A percentile compares a stretch with the other conserved stretches of the same genome.
Conservation (phyloP, 2,329 filamentous ascomycete species). For the Trichoderma sp. region DNA sequence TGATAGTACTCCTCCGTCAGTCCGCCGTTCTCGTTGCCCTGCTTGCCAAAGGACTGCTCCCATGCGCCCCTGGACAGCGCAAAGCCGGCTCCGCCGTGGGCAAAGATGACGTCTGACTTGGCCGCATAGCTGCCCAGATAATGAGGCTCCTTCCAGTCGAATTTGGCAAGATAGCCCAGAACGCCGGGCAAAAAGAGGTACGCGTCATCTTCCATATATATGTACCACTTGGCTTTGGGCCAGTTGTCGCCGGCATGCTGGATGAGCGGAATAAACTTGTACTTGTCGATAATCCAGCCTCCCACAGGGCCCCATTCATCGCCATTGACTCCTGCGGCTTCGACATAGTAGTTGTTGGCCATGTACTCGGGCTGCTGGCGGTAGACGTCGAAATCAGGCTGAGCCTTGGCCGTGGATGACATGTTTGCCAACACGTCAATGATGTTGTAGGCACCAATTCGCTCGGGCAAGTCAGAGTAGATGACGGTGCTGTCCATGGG, state of each 20-base stretch:
- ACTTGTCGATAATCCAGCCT: conserved; percentile 38
- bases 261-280: conserved; percentile 36
- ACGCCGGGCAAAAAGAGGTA: conserved; percentile 35
- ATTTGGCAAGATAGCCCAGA: conserved; percentile 30
- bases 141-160: conserved; percentile 33
- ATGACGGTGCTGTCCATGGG: conserved; percentile 32
- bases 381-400: conserved; percentile 35
- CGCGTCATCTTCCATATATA: conserved; percentile 37
- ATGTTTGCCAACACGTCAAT: conserved; percentile 35
- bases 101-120: conserved; percentile 35
- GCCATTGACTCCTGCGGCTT: conserved; percentile 33
- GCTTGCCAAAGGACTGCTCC: conserved; percentile 34
- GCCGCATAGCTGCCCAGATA: conserved; percentile 36
- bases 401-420: conserved; percentile 29
- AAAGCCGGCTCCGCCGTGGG: conserved; percentile 36
- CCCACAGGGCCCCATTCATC: conserved; percentile 35
- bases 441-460: conserved; percentile 32
- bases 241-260: conserved; percentile 35
- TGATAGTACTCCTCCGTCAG: conserved; percentile 33
- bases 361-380: conserved; percentile 34
- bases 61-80: conserved; percentile 35
- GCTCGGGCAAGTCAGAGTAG: conserved; percentile 34
- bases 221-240: conserved; percentile 36
- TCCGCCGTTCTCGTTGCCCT: conserved; percentile 17
- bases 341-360: conserved; percentile 34